Evolutionary conservation across 1,139 yeast genomes (phyloP), one percentile per base, ranked within the genome.

Genomic region (Kodamaea sp.): DNA sequence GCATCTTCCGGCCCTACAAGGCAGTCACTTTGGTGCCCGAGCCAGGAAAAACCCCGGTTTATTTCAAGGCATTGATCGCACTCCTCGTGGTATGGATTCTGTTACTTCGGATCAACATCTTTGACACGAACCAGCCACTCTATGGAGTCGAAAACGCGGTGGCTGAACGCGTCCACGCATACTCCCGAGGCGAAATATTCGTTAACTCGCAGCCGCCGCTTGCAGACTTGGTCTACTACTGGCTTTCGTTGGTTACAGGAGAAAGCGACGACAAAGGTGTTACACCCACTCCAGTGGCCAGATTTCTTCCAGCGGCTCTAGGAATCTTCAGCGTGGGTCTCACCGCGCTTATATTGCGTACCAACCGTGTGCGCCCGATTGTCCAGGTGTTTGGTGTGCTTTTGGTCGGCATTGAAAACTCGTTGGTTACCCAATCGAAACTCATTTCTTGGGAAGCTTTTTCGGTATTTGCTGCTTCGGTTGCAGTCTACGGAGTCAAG

Each of bases 181-280:
- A 84, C 61, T 59, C 70, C 42, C 63, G 63, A 26, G 86, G 88
- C n/a, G 67, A 72, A 27, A 82, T 76, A 45, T 81, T 77, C 49
- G 51, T 80, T 12, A 84, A 77, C 43, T 66, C 71, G 2, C 77
- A 80, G 36, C 89, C 90, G 0, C 89, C 90, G 2, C 59, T 83
- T 26, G 73, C 65, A 5, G 67, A 75, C 28, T 47, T 83, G 39
- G 37, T 78, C 1, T 79, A 69, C 48, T 65, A 69, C 29, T 58
- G 62, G 44, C 43, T 78, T 8, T 71, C 77, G 0, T 46, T 55
- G 15, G 11, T 64, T 3, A 51, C 56, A 15, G 73, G 75, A 2
- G 7, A 19, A 16, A 10, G 15, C 4, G 9, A 2, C 4, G 29
- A 16, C 2, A 18, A 15, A n/a, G 15, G 23, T 10, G 22, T 25